These are phyloP conservation scores for Luzula sylvatica DNA, from an alignment of 176 grass and related monocot genomes.

Conservation along the genomic window DNA sequence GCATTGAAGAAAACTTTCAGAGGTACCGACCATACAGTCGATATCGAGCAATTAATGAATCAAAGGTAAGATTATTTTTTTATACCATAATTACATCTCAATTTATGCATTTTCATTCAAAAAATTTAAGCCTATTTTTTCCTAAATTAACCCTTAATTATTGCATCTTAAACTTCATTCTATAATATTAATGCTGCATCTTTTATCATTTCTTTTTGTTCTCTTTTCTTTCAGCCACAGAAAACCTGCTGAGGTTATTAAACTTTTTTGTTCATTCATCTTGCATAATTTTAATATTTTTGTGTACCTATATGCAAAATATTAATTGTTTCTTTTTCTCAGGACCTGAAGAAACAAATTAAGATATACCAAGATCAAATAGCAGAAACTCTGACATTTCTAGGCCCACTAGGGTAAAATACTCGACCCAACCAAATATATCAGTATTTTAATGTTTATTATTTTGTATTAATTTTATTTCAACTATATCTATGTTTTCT, in stretches of 20 bases:
- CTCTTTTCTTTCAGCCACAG: too few species aligned
- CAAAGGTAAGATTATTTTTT: constrained; percentile 7
- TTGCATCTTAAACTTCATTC: not conserved
- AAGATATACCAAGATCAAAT: not conserved
- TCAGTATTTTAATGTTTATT: too few species aligned
- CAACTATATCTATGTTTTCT: not conserved
- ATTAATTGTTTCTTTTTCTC: not conserved
- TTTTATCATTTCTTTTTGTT: too few species aligned
- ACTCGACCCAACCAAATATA: not conserved
- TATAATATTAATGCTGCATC: too few species aligned
- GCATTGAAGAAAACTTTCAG: constrained; percentile 17
- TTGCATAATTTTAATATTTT: not conserved
- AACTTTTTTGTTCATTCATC: not conserved
- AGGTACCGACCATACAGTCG: not conserved
- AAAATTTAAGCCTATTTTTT: not conserved
- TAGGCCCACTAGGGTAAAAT: constrained; percentile 16
- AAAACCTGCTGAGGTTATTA: too few species aligned
- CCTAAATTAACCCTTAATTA: not conserved
- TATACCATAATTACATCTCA: not conserved
- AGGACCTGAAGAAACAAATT: constrained; percentile 1
- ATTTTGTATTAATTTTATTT: too few species aligned
- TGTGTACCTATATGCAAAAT: not conserved
- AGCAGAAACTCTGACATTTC: not conserved
- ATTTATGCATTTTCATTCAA: not conserved
- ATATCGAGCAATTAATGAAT: not conserved